Evolutionary conservation across 345 rosid species (phyloP).

Genomic region (Bruguiera gymnorhiza): DNA sequence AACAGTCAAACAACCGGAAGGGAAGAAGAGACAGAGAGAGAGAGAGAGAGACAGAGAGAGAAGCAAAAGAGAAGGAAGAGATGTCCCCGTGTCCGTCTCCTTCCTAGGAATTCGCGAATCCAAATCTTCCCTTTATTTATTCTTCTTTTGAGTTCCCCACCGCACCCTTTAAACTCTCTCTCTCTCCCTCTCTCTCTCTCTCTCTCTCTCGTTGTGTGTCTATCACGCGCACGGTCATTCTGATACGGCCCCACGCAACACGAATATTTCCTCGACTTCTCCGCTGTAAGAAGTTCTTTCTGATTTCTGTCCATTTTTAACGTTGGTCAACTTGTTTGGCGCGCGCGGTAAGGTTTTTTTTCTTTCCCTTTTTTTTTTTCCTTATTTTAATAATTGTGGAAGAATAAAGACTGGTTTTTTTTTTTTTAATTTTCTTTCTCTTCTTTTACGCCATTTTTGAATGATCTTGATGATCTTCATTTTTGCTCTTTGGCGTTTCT

Average conservation of each 20-base stretch:
- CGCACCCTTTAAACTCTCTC: too few relatives aligned
- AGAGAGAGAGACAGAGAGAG: too few relatives aligned
- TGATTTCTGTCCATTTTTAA: background rate
- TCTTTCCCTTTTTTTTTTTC: background rate
- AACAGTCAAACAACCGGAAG: too few relatives aligned
- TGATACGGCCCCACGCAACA: background rate
- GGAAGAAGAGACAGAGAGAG: too few relatives aligned
- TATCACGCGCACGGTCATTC: background rate
- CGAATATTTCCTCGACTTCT: background rate
- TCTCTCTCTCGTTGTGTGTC: background rate
- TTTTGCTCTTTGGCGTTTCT: too few relatives aligned
- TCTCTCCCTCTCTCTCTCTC: background rate
- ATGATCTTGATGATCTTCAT: too few relatives aligned
- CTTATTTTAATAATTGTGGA: too few relatives aligned
- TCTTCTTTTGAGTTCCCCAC: too few relatives aligned
- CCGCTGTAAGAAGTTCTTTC: background rate
- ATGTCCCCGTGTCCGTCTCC: background rate
- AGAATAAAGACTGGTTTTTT: too few relatives aligned
- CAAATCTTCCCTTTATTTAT: background rate
- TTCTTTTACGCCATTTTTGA: too few relatives aligned
- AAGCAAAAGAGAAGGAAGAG: background rate
- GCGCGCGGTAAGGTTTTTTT: background rate
- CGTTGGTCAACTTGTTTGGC: background rate
- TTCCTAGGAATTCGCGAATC: slow-evolving; percentile 10
- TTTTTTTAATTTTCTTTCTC: too few relatives aligned